phyloP scores from a whole-genome alignment of 129 eudicot genomes.

The Chrysanthemum seticuspe region DNA sequence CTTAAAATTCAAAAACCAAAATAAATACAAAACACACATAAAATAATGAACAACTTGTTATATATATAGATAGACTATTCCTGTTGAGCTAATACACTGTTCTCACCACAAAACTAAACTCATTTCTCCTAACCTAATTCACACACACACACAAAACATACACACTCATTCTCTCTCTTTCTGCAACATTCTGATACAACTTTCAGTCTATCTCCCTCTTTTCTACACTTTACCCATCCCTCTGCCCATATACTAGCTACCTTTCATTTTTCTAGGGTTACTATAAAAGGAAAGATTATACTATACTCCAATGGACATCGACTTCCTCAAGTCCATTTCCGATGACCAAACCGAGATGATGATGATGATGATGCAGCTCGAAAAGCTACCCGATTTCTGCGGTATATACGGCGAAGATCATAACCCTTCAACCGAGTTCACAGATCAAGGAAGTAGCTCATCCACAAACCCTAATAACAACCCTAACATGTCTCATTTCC shows the following conservation, averaged over 20 bases:
- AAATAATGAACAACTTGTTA: slow-evolving; percentile 47
- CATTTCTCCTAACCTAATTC: background rate
- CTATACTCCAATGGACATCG: slow-evolving; percentile 62
- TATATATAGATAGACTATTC: slow-evolving; percentile 50
- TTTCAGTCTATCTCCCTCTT: slow-evolving; percentile 54
- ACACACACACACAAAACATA: background rate
- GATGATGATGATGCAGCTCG: slow-evolving; percentile 86
- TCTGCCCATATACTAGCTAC: slow-evolving; percentile 33
- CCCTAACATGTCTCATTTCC: slow-evolving; percentile 21
- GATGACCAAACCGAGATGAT: slow-evolving; percentile 80
- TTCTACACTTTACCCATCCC: slow-evolving; percentile 57
- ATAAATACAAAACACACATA: slow-evolving; percentile 7
- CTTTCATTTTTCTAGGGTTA: slow-evolving; percentile 30
- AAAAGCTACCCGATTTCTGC: slow-evolving; percentile 58
- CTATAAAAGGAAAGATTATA: slow-evolving; percentile 38
- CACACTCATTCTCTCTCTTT: slow-evolving; percentile 12
- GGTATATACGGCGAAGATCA: slow-evolving; percentile 32
- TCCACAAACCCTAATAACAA: background rate
- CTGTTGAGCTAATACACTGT: slow-evolving; percentile 51
- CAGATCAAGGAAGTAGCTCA: slow-evolving; percentile 21
- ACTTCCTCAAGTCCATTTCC: slow-evolving; percentile 58
- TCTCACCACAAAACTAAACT: slow-evolving; percentile 40
- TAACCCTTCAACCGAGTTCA: slow-evolving; percentile 36
- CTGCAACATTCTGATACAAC: slow-evolving; percentile 70
- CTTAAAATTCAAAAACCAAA: slow-evolving; percentile 4